phyloP scores from a whole-genome alignment of 176 grass and related monocot species.

The Ensete glaucum region DNA sequence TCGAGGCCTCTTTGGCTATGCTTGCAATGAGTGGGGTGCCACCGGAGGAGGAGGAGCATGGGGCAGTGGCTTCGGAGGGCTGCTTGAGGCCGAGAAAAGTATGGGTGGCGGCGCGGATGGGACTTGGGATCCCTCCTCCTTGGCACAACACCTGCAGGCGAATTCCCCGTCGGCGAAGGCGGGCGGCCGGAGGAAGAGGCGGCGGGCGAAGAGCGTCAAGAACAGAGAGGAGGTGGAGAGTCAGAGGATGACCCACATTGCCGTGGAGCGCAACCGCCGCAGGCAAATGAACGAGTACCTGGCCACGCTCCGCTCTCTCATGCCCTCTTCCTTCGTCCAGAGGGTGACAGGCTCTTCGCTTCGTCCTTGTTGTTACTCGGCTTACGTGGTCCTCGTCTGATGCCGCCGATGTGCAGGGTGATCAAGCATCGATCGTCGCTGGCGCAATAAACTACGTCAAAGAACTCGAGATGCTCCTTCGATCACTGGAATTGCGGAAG shows the following conservation, averaged over 20 bases:
- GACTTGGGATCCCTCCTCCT: constrained; percentile 23
- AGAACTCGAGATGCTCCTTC: constrained; percentile 64
- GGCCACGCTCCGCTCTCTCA: constrained; percentile 31
- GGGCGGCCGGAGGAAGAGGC: constrained; percentile 46
- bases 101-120: not conserved
- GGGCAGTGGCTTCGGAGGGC: not conserved
- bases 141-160: constrained; percentile 22
- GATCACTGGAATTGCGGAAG: constrained; percentile 59
- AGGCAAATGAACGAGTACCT: no score
- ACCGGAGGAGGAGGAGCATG: constrained; percentile 3
- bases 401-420: constrained; percentile 31
- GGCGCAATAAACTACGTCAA: constrained; percentile 88
- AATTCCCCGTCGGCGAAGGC: no score
- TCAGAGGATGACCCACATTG: no score
- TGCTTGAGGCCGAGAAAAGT: not conserved
- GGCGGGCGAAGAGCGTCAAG: constrained; percentile 56
- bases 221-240: constrained; percentile 32
- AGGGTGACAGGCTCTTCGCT: constrained; percentile 36
- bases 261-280: no score
- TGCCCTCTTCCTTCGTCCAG: constrained; percentile 71
- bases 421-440: constrained; percentile 84
- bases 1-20: constrained; percentile 46
- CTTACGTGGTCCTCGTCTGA: no score
- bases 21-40: constrained; percentile 26
- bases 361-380: not conserved